Conservation (phyloP, 2,329 filamentous ascomycete genomes). For the Apiospora malaysiana region DNA sequence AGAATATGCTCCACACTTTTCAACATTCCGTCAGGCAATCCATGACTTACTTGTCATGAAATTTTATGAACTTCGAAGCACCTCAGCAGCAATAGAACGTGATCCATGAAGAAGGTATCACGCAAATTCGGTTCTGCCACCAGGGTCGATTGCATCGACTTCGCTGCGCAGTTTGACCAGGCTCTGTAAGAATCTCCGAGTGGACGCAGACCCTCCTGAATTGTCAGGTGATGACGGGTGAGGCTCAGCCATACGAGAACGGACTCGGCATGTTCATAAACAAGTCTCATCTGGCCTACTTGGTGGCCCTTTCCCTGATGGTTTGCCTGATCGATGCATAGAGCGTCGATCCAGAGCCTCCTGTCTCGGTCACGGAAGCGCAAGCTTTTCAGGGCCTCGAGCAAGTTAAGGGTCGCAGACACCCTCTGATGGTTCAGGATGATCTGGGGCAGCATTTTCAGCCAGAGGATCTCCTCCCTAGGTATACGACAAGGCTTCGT, state of each 20-base stretch:
- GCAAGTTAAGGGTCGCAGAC: neutral
- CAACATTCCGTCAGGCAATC: too few species aligned
- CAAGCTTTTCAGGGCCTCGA: neutral
- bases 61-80: too few species aligned
- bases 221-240: too few species aligned
- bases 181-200: too few species aligned
- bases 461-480: neutral
- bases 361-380: neutral
- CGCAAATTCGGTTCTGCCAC: too few species aligned
- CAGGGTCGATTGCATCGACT: too few species aligned
- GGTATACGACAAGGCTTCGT: constrained; percentile 3
- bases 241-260: neutral
- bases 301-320: neutral
- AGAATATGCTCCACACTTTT: too few species aligned
- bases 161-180: too few species aligned
- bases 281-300: neutral
- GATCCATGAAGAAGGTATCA: too few species aligned
- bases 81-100: too few species aligned
- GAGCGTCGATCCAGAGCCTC: constrained; percentile 25
- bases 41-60: too few species aligned
- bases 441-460: neutral
- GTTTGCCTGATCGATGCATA: constrained; percentile 27
- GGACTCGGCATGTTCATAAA: neutral
- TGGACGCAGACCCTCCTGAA: constrained; percentile 31
- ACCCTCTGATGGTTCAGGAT: neutral